These are phyloP conservation scores for Chondrus crispus DNA, from an alignment of 23 red algal species.

Conservation along the genomic window DNA sequence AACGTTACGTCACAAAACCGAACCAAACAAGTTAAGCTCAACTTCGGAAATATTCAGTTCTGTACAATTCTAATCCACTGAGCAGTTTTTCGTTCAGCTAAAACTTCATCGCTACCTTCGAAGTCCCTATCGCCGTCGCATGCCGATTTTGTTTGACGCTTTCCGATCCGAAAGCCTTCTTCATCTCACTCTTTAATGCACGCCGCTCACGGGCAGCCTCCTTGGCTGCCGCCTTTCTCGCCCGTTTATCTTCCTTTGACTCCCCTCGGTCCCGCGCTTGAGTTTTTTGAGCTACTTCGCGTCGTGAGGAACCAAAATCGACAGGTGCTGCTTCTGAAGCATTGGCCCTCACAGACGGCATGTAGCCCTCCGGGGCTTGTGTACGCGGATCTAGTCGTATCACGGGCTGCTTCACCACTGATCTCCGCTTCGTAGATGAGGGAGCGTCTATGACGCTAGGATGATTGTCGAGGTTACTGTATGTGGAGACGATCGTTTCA, in stretches of 20 bases:
- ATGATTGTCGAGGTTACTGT: constrained; percentile 75
- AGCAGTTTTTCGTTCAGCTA: constrained; percentile 2
- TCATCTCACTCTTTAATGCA: constrained; percentile 65
- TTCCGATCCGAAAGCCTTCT: constrained; percentile 61
- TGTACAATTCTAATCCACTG: too few species aligned
- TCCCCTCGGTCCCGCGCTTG: constrained; percentile 27
- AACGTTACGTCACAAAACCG: background rate
- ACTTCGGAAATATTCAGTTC: background rate
- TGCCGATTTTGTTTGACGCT: constrained; percentile 51
- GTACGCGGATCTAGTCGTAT: constrained; percentile 58
- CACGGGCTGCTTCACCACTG: background rate
- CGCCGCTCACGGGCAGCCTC: constrained; percentile 56
- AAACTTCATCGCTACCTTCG: constrained; percentile 70
- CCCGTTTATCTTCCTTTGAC: constrained; percentile 50
- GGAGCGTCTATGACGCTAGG: constrained; percentile 68
- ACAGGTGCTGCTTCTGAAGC: background rate
- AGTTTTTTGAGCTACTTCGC: background rate
- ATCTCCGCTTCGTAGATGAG: background rate
- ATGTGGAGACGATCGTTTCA: constrained; percentile 74
- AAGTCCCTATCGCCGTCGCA: constrained; percentile 51
- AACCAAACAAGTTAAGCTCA: background rate
- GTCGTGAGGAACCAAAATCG: constrained; percentile 23
- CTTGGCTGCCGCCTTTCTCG: constrained; percentile 60
- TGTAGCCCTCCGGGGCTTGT: constrained; percentile 37
- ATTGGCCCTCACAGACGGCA: background rate